Percentiles rank a stretch among this genome's conserved stretches.
Conservation (phyloP, 2,329 filamentous ascomycete genomes). For the Sclerotinia sclerotiorum region DNA sequence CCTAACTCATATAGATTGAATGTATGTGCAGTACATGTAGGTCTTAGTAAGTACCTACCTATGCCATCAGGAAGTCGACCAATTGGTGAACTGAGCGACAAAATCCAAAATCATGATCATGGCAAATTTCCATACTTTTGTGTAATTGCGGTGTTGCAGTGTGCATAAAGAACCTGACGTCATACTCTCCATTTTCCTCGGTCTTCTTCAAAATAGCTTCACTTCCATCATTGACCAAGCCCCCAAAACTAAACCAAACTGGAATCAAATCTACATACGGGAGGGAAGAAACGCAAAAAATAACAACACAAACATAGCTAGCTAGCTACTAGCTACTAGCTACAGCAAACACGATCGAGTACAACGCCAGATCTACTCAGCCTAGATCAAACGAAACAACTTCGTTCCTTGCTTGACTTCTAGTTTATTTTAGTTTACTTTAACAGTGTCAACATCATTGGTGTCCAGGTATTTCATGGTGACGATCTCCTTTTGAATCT, state of each 20-base stretch:
- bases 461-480: constrained; percentile 10
- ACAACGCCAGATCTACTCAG: constrained; percentile 6
- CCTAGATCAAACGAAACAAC: constrained; percentile 8
- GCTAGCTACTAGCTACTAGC: background rate
- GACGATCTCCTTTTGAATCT: background rate
- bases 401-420: constrained; percentile 6
- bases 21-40: background rate
- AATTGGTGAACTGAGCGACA: too few species aligned
- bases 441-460: background rate
- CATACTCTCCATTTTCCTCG: background rate
- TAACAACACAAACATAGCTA: background rate
- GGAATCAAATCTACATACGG: background rate
- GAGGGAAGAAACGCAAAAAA: background rate
- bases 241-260: background rate
- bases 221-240: constrained; percentile 9
- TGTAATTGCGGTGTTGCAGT: too few species aligned
- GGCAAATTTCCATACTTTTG: too few species aligned
- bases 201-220: background rate
- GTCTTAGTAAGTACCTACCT: background rate
- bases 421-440: background rate
- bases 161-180: constrained; percentile 3
- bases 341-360: background rate
- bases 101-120: too few species aligned
- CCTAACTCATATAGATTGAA: background rate
- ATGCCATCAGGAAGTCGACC: too few species aligned